phyloP scores from a whole-genome alignment of 495 filamentous ascomycete genomes.

The Hypoxylon lienhwacheense region DNA sequence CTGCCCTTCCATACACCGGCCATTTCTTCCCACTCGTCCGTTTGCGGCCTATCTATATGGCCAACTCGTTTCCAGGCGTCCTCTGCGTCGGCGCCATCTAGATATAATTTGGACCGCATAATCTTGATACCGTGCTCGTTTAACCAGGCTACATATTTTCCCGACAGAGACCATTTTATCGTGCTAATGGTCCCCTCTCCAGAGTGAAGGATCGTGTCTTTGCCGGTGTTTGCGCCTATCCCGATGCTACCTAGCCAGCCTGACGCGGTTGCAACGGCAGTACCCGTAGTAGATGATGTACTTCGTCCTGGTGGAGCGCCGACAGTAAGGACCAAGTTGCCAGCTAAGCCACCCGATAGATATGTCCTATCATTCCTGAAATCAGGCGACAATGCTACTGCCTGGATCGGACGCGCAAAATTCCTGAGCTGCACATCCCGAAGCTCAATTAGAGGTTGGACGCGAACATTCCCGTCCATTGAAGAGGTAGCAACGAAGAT shows the following conservation, averaged over 20 bases:
- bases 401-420: conserved; percentile 88
- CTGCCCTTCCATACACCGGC: conserved; percentile 89
- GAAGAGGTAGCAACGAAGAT: conserved; percentile 93
- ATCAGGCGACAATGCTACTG: conserved; percentile 87
- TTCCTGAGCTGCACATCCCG: conserved; percentile 86
- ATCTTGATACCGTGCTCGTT: conserved; percentile 97
- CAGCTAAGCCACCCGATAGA: conserved; percentile 85
- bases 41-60: conserved; percentile 81
- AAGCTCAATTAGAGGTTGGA: conserved; percentile 72
- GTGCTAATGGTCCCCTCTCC: conserved; percentile 89
- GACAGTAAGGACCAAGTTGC: conserved; percentile 84
- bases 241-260: conserved; percentile 90
- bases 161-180: conserved; percentile 89
- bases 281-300: conserved; percentile 76
- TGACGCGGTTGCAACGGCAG: conserved; percentile 77
- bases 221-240: conserved; percentile 72
- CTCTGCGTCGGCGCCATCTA: conserved; percentile 75
- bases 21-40: conserved; percentile 88
- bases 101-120: conserved; percentile 85
- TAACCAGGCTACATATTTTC: conserved; percentile 88
- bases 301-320: conserved; percentile 77
- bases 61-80: conserved; percentile 95
- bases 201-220: conserved; percentile 85
- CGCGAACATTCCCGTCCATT: conserved; percentile 91
- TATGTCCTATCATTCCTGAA: conserved; percentile 86